Evolutionary conservation across 257 asterid genomes (phyloP).

Genomic region (Gardenia jasminoides): DNA sequence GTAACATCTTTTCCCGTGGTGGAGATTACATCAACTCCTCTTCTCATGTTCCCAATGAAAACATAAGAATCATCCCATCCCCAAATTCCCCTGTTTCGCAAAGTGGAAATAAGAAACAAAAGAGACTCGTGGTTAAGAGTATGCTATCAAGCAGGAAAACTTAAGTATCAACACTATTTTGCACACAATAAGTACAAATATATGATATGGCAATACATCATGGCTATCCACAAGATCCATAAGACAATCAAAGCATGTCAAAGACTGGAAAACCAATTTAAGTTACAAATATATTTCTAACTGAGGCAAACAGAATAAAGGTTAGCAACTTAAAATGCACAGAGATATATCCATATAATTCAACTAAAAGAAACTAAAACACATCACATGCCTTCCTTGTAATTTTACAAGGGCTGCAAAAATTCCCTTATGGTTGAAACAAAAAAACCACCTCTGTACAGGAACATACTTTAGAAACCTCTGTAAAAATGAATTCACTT

Average conservation of each 20-base stretch:
- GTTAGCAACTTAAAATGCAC: background rate
- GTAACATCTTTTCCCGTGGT: slow-evolving; percentile 31
- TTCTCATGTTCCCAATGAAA: slow-evolving; percentile 73
- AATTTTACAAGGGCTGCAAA: background rate
- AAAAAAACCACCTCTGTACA: too few relatives aligned
- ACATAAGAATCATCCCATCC: slow-evolving; percentile 95
- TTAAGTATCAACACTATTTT: background rate
- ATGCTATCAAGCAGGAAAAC: background rate
- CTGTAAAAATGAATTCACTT: too few relatives aligned
- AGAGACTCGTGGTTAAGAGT: background rate
- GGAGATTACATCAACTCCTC: slow-evolving; percentile 68
- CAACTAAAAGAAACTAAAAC: background rate
- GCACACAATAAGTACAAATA: background rate
- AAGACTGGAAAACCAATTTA: background rate
- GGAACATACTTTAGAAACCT: too few relatives aligned
- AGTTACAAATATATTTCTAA: background rate
- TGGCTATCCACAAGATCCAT: background rate
- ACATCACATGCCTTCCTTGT: background rate
- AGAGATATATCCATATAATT: background rate
- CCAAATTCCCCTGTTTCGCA: slow-evolving; percentile 71
- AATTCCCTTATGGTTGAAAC: background rate
- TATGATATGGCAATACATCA: background rate
- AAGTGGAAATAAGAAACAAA: slow-evolving; percentile 6
- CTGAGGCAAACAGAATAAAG: background rate
- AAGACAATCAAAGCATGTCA: background rate